Percentiles rank a stretch among this genome's conserved stretches.
These are phyloP conservation scores for Oryza longistaminata DNA, from an alignment of 176 grass and related monocot species.

Conservation along the genomic window DNA sequence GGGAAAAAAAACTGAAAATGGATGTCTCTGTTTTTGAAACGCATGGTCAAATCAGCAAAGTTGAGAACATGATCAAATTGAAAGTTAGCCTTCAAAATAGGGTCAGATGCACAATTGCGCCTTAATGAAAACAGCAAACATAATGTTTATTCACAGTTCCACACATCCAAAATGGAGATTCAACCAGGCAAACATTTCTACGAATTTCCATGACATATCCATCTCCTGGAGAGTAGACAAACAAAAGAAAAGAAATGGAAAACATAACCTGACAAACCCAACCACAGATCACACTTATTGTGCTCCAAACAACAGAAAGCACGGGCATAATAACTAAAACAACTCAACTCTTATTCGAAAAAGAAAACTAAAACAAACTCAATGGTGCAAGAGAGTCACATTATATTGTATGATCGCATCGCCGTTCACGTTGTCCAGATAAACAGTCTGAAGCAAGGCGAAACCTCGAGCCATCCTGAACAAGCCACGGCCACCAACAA, in stretches of 20 bases:
- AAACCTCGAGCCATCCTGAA: slow-evolving; percentile 54
- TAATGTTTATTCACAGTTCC: neutral
- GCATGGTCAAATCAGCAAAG: too few relatives aligned
- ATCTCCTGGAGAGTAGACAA: neutral
- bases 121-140: neutral
- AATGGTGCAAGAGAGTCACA: slow-evolving; percentile 50
- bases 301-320: too few relatives aligned
- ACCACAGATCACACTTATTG: too few relatives aligned
- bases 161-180: neutral
- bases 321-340: too few relatives aligned
- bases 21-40: too few relatives aligned
- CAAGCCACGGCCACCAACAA: slow-evolving; percentile 56
- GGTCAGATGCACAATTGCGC: too few relatives aligned
- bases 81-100: too few relatives aligned
- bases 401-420: slow-evolving; percentile 57
- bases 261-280: neutral
- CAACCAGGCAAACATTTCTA: neutral
- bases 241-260: neutral
- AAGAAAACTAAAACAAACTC: neutral
- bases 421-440: slow-evolving; percentile 10
- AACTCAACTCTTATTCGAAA: neutral
- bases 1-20: too few relatives aligned
- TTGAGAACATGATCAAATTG: too few relatives aligned
- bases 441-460: slow-evolving; percentile 34
- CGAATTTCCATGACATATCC: neutral